Evolutionary conservation across 2,329 filamentous ascomycete genomes (phyloP).

Genomic region (Leptographium radiaticola): DNA sequence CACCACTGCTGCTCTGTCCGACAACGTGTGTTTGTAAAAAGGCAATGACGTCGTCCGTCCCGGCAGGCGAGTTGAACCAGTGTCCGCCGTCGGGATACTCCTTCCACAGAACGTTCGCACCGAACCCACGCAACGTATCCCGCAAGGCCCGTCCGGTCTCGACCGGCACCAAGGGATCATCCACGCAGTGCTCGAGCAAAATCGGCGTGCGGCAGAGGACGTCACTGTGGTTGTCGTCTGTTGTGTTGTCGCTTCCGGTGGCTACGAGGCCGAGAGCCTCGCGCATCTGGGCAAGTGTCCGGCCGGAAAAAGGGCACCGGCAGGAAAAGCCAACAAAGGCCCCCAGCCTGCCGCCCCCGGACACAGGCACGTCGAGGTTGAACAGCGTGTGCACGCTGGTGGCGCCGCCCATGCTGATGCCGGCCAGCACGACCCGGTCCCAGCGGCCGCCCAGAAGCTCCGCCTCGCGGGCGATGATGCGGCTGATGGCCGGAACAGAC

Average conservation of each 20-base stretch:
- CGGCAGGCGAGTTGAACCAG: conserved; percentile 29
- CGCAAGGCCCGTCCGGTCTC: conserved; percentile 21
- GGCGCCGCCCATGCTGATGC: conserved; percentile 33
- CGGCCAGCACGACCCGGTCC: conserved; percentile 24
- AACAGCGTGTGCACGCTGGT: neutral
- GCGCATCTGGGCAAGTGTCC: conserved; percentile 19
- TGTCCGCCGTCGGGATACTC: conserved; percentile 29
- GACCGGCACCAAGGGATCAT: conserved; percentile 27
- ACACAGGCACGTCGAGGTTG: conserved; percentile 4
- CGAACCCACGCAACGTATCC: conserved; percentile 22
- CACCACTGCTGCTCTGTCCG: no score
- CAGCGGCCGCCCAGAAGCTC: conserved; percentile 11
- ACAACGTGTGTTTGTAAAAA: neutral
- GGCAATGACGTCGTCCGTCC: conserved; percentile 24
- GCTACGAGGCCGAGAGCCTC: conserved; percentile 15
- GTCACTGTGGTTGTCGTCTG: neutral
- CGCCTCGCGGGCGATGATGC: conserved; percentile 20
- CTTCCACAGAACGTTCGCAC: conserved; percentile 24
- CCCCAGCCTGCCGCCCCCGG: conserved; percentile 2
- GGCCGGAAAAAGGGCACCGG: conserved; percentile 21
- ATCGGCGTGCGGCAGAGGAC: conserved; percentile 23
- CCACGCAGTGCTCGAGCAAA: conserved; percentile 29
- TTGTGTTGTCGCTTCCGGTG: neutral
- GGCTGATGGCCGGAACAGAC: conserved; percentile 20
- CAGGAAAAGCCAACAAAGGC: conserved; percentile 26